Percentiles rank a stretch among this genome's conserved stretches.
phyloP scores from a whole-genome alignment of 2,329 filamentous ascomycete genomes.

The Pseudogymnoascus pannorum region DNA sequence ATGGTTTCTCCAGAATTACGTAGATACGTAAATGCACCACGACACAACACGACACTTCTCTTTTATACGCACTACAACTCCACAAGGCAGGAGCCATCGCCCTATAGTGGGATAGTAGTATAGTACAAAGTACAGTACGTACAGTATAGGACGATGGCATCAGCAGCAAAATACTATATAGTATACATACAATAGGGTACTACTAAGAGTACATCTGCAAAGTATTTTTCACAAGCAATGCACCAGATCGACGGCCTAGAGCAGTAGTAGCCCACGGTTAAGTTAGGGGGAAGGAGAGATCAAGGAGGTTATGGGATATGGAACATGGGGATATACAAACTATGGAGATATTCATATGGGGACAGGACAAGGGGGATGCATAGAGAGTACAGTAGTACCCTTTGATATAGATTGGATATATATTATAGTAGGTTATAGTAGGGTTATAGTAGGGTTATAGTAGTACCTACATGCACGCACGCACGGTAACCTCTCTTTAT shows the following conservation, averaged over 20 bases:
- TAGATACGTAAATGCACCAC: not conserved
- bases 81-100: not conserved
- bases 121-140: not conserved
- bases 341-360: not conserved
- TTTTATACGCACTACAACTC: not conserved
- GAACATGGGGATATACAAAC: not conserved
- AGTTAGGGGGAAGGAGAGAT: not conserved
- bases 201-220: too few relatives aligned
- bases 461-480: not conserved
- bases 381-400: too few relatives aligned
- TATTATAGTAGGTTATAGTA: too few relatives aligned
- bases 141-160: not conserved
- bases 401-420: too few relatives aligned
- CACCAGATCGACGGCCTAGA: not conserved
- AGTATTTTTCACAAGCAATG: not conserved
- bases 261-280: not conserved
- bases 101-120: not conserved
- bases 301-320: not conserved
- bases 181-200: too few relatives aligned
- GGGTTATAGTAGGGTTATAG: not conserved
- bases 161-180: too few relatives aligned
- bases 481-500: not conserved
- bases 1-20: not conserved
- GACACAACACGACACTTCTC: too few relatives aligned
- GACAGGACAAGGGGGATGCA: not conserved